Percentiles rank a stretch among this genome's conserved stretches.
phyloP scores from a whole-genome alignment of 192 early-diverging fungal genomes.

The Dissophora globulifera region DNA sequence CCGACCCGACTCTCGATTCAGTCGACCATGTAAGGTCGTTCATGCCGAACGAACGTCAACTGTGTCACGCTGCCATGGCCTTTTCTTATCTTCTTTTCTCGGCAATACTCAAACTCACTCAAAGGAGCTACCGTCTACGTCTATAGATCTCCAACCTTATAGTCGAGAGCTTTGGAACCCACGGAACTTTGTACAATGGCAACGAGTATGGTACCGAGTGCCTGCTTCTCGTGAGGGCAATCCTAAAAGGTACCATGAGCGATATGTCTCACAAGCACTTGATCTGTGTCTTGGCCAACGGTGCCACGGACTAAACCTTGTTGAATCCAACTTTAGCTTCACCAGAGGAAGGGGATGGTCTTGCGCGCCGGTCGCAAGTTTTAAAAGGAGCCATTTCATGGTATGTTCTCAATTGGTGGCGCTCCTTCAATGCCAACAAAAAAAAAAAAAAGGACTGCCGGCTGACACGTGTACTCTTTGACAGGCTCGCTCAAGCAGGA shows the following conservation, averaged over 20 bases:
- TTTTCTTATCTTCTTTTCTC: too few species aligned
- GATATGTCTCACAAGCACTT: too few species aligned
- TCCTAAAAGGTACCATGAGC: conserved; percentile 37
- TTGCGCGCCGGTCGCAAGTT: conserved; percentile 19
- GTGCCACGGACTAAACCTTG: neutral
- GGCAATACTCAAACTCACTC: too few species aligned
- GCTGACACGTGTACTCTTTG: too few species aligned
- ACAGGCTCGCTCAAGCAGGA: conserved; percentile 37
- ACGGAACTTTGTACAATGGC: neutral
- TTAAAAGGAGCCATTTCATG: conserved; percentile 35
- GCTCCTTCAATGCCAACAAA: too few species aligned
- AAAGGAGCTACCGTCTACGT: too few species aligned
- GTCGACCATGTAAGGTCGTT: conserved; percentile 15
- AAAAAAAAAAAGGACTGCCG: too few species aligned
- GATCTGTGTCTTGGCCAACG: too few species aligned
- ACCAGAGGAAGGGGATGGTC: conserved; percentile 25
- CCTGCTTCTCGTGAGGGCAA: conserved; percentile 17
- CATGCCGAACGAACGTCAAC: too few species aligned
- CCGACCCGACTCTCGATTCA: conserved; percentile 4
- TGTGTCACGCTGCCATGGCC: too few species aligned
- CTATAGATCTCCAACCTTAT: conserved; percentile 35
- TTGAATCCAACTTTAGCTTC: conserved; percentile 16
- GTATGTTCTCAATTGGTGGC: conserved; percentile 23
- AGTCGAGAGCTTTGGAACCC: conserved; percentile 4
- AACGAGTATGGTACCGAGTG: conserved; percentile 8